A percentile compares a stretch with the other conserved stretches of the same genome.
phyloP scores from a whole-genome alignment of 305 asterid species.

The Withania somnifera region DNA sequence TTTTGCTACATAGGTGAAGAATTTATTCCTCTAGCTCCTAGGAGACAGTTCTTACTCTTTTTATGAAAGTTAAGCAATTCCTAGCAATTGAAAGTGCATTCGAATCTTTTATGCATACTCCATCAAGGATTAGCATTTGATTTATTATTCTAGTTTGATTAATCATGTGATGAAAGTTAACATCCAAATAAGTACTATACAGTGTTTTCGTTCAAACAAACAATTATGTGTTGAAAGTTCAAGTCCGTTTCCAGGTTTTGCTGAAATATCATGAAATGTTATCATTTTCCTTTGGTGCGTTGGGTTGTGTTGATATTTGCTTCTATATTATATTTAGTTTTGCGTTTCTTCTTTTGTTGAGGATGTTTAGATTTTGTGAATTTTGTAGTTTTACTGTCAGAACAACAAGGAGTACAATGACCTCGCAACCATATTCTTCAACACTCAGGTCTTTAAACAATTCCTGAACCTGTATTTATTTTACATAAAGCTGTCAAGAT shows the following conservation, averaged over 20 bases:
- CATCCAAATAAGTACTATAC: background rate
- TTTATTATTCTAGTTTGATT: background rate
- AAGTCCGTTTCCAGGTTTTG: background rate
- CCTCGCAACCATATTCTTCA: conserved; percentile 94
- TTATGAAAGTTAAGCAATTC: background rate
- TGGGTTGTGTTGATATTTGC: background rate
- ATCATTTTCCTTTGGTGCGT: background rate
- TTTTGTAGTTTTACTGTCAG: conserved; percentile 68
- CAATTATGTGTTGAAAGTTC: background rate
- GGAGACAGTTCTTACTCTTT: background rate
- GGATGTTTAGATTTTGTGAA: conserved; percentile 7
- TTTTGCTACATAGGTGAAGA: background rate
- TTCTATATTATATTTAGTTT: background rate
- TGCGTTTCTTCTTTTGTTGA: conserved; percentile 2
- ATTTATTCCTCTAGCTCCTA: background rate
- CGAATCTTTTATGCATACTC: background rate
- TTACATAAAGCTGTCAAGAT: background rate
- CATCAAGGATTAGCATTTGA: background rate
- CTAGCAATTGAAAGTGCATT: background rate
- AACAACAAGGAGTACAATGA: conserved; percentile 74
- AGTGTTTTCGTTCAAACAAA: background rate
- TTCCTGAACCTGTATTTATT: background rate
- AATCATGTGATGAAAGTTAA: background rate
- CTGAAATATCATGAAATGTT: background rate
- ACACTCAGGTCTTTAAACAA: conserved; percentile 63